Evolutionary conservation across 257 asterid species (phyloP).

Genomic region (Fraxinus americana): DNA sequence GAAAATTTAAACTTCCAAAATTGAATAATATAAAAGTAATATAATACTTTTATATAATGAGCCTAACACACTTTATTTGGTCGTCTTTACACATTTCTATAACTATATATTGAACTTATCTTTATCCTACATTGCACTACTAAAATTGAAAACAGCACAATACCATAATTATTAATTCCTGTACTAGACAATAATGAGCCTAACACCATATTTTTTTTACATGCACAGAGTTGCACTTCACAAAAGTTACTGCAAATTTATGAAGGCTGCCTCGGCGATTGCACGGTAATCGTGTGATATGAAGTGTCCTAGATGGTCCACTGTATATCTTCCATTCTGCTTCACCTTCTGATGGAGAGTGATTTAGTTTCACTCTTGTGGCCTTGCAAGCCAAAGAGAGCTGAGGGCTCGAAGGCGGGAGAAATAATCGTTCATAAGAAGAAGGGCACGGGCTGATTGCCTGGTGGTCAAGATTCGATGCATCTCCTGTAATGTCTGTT

Average conservation of each 20-base stretch:
- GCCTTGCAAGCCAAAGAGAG: slow-evolving; percentile 36
- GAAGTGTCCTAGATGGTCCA: background rate
- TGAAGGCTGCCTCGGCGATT: background rate
- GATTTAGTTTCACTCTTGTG: slow-evolving; percentile 22
- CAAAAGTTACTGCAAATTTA: background rate
- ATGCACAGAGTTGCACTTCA: background rate
- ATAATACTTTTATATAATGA: background rate
- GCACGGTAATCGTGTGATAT: background rate
- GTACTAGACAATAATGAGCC: background rate
- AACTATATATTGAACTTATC: background rate
- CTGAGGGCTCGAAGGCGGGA: slow-evolving; percentile 35
- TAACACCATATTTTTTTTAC: background rate
- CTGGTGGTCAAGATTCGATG: slow-evolving; percentile 29
- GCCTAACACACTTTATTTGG: background rate
- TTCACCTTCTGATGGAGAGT: background rate
- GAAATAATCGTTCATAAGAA: slow-evolving; percentile 30
- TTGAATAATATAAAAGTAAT: too few species aligned
- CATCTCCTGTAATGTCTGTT: slow-evolving; percentile 37
- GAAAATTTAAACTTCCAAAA: too few species aligned
- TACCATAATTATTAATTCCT: background rate
- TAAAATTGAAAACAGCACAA: background rate
- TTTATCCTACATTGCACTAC: background rate
- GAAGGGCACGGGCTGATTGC: slow-evolving; percentile 37
- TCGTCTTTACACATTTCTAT: background rate
- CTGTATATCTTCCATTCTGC: background rate